Evolutionary conservation across 371 early-diverging fungal genomes (phyloP), one percentile per base, ranked within the genome.

Genomic region (Haplosporangium sp.): DNA sequence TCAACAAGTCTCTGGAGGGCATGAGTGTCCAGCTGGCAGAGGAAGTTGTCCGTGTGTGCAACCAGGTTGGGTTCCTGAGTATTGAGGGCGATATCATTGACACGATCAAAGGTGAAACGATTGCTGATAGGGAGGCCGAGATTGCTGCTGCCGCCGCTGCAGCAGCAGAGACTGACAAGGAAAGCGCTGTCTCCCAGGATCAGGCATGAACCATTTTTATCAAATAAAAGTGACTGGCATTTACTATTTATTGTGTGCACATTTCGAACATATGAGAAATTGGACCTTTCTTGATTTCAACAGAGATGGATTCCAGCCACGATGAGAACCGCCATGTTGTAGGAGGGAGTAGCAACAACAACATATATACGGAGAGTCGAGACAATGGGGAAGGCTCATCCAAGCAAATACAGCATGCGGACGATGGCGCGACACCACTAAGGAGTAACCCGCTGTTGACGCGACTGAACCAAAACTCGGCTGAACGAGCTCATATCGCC

Each of bases 1-100:
- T 98, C 55, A 96, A 97, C 85, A 91, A 87, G 62, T 92, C 87
- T 13, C 81, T 98, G 48, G 92, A 89, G 37, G 86, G 84, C 37
- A 84, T 89, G 67, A 71, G 85, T 8, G 89, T 90, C 6, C 84
- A 90, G 23, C 89, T 94, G 74, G 95, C 94, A 2, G 95, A 95
- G 75, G 76, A 83, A 18, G 77, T 92, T 8, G 84, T 95, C 29
- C 80, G 88, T n/a, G 82, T 90, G 16, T 94, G 95, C 65, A 89
- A 90, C 36, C 83, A 91, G 37, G 91, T 90, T 65, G 90, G 89
- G n/a, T 93, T 95, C 60, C 80, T 95, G 62, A 83, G 86, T 69
- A 83, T 91, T 8, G 89, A 86, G 59, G 87, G 86, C 16, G 84
- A 86, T 48, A 86, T 86, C 3, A 83, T 88, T 57, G 89, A 89